Evolutionary conservation across 495 filamentous ascomycete genomes (phyloP).

Genomic region (Penicillium cinerascens): DNA sequence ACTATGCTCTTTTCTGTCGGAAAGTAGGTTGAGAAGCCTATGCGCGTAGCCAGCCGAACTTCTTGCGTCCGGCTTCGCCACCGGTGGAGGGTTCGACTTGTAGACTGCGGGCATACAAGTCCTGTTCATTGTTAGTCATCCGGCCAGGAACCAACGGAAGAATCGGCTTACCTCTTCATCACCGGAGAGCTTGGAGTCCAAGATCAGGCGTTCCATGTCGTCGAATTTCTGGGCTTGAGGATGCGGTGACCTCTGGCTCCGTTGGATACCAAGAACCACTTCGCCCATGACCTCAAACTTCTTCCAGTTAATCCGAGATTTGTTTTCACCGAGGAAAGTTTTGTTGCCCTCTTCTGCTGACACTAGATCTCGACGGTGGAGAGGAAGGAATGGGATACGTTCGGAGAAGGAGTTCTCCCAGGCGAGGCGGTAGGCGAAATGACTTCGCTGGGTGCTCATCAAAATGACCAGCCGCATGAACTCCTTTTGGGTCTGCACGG

Average conservation of each 20-base stretch:
- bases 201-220: constrained; percentile 62
- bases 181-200: constrained; percentile 58
- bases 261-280: constrained; percentile 82
- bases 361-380: constrained; percentile 84
- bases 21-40: constrained; percentile 6
- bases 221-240: constrained; percentile 64
- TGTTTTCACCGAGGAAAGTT: constrained; percentile 73
- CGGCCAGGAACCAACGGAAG: background rate
- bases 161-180: constrained; percentile 46
- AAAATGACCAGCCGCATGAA: constrained; percentile 87
- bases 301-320: constrained; percentile 90
- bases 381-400: constrained; percentile 90
- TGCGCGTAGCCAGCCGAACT: constrained; percentile 45
- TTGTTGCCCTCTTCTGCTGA: constrained; percentile 88
- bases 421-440: constrained; percentile 90
- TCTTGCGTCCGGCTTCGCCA: constrained; percentile 37
- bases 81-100: constrained; percentile 44
- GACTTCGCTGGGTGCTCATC: constrained; percentile 86
- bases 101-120: constrained; percentile 44
- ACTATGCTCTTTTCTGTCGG: background rate
- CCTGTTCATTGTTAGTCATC: constrained; percentile 28
- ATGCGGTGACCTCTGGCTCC: constrained; percentile 84
- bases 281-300: constrained; percentile 97
- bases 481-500: constrained; percentile 63
- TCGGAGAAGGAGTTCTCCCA: constrained; percentile 92